phyloP scores from a whole-genome alignment of 139 green algal genomes.

The Micractinium conductrix region DNA sequence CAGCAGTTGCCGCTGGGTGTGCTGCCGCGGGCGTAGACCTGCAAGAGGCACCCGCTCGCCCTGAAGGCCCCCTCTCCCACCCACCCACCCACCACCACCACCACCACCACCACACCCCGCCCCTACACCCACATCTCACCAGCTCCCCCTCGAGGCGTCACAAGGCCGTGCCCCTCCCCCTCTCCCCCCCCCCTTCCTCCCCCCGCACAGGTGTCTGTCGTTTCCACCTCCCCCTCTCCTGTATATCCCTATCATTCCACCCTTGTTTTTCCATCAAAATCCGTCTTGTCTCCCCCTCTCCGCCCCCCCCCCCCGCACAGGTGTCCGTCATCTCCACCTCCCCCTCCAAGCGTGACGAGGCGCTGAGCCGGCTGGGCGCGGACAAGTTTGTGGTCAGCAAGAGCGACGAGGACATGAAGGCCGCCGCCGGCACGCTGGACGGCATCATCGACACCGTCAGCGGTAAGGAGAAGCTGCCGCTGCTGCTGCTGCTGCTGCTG shows the following conservation, averaged over 20 bases:
- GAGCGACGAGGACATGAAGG: slow-evolving; percentile 54
- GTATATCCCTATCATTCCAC: no score
- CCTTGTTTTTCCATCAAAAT: neutral
- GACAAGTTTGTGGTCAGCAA: slow-evolving; percentile 62
- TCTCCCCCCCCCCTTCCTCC: neutral
- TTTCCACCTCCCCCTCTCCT: neutral
- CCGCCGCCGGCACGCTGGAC: slow-evolving; percentile 60
- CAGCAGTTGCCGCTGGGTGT: no score
- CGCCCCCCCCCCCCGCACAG: neutral
- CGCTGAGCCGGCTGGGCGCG: slow-evolving; percentile 60
- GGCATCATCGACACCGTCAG: slow-evolving; percentile 93
- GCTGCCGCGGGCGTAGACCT: no score
- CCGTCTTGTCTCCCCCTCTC: neutral
- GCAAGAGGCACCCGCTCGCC: no score
- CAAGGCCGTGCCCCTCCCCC: no score
- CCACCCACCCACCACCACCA: no score
- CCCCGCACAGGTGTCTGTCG: neutral
- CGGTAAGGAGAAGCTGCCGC: no score
- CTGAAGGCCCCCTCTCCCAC: no score
- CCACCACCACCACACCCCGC: no score
- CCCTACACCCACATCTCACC: no score
- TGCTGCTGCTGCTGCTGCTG: no score
- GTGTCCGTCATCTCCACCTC: slow-evolving; percentile 77
- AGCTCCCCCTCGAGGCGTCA: no score
- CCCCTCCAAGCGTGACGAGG: slow-evolving; percentile 75